Evolutionary conservation across 2,329 filamentous ascomycete genomes (phyloP), one percentile per base, ranked within the genome.

Genomic region (Cladosporium colombiae): DNA sequence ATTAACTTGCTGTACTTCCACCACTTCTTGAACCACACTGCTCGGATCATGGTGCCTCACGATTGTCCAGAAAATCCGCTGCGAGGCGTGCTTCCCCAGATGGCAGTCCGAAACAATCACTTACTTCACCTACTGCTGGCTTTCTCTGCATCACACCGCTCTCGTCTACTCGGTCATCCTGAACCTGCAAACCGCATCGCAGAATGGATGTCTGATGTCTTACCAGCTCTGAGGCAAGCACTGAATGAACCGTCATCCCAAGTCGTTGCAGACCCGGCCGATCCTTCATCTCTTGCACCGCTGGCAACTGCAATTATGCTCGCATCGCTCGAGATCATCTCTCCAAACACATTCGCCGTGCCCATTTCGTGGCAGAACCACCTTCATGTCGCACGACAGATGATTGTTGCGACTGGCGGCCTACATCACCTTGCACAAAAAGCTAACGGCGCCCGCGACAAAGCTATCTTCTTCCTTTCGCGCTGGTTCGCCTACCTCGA

Each of bases 401-500:
- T 96, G 70, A 93, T 94, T 71, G 81, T 88, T 16, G 85, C 87
- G 3, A 86, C 90, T 7, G 84, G 84, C 49, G 86, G 87, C 23
- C 83, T 87, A 11, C 83, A 85, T 49, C 71, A 75, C 62, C 70
- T 76, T 5, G 74, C 74, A 2, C 73, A 74, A 80, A 71, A 77
- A 21, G 72, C 74, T 2, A 77, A 81, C 70, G 74, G 74, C n/a
- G 72, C 72, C 18, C 70, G 74, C 11, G 83, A 88, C 72, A 81
- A 86, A 73, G 82, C 91, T 64, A 84, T 88, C 63, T 89, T 89
- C 62, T 95, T 96, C 73, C 83, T 95, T 11, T 89, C 87, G 70
- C 87, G 90, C 66, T 96, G 92, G 92, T 90, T 95, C 69, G 90
- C 89, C 1, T 95, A 95, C 77, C 84, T 96, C 23, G 91, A 95